Base-by-base conservation (phyloP, 2,329 filamentous ascomycete species). In the Cordyceps tenuipes region DNA sequence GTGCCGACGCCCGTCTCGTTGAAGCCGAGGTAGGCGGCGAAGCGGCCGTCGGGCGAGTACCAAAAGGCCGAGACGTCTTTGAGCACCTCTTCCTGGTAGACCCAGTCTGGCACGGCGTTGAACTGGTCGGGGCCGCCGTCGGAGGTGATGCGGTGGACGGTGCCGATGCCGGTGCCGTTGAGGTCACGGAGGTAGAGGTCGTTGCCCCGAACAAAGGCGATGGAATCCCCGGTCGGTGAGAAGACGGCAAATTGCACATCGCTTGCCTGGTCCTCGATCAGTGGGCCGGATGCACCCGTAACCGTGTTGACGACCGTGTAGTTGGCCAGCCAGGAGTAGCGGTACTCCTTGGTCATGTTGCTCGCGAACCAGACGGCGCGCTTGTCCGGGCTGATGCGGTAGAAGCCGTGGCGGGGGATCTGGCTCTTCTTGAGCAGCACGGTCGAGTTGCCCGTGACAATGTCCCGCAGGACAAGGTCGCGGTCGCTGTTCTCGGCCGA, bases 31-130 rank as follows among this genome's bases (percentile, higher is more conserved):
- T 95, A 97, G 4, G 93, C 91, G 60, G 97, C 73, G 69, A 88
- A 96, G 67, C 90, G 86, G 44, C 91, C 91, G 71, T 94, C 91
- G 26, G 87, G 83, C 17, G 90, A 92, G 89, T 91, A 97, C 93
- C 93, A 97, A 0, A 92, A 90, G 1, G 89, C 90, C 62, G 83
- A 90, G 64, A 90, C 88, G 1, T 82, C 84, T 5, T 78, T 73
- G 63, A 96, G 89, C 3, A 76, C 71, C 60, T 76, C 73, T 62
- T 80, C 77, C 69, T 94, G 90, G 66, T 95, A 96, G 0, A 97
- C 93, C 93, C 93, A 88, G 66, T 87, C 85, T 0, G 84, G 84
- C 1, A 87, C 78, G 5, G 77, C 84, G 62, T 87, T 82, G 72
- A 87, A 89, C 64, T 80, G 72, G 67, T 87, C 82, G 0, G 82